Evolutionary conservation across 768 basidiomycete species (phyloP), one percentile per base, ranked within the genome.

Genomic region (Tylopilus plumbeoviolaceoides): DNA sequence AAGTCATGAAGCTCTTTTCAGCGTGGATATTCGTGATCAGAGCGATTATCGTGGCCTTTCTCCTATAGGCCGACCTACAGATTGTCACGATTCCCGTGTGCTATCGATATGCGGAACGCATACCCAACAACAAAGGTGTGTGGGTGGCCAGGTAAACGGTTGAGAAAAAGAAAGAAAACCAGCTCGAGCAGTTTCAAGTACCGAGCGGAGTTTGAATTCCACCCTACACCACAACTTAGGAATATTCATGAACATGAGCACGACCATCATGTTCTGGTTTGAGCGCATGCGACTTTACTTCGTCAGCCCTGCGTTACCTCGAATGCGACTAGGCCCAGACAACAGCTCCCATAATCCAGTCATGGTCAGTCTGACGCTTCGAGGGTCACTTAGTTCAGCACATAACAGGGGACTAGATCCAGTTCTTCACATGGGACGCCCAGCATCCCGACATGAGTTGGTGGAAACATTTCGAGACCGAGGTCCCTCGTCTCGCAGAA

Each of bases 371-470:
- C 28, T 33, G 12, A 12, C 35, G 25, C 28, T 51, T 51, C 11
- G 31, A 49, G 12, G 15, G 1, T 38, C 5, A 35, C 48, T 28
- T 10, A 14, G 45, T 31, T 45, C 28, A 44, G 39, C 33, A 4
- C 27, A 15, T 53, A 30, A 53, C 11, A 44, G 45, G 30, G 18
- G 7, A 42, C 36, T 49, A 81, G 90, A 69, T 91, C 27, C 90
- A 92, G 68, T 92, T 90, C 69, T 92, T 91, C 61, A 90, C 89
- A 14, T 92, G 91, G 91, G 83, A 91, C 47, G 71, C 80, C 28
- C 68, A 70, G 25, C 77, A 80, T 59, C 73, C 75, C 14, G 67
- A 72, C 17, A 66, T 81, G 73, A 88, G 84, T 65, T 91, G 91
- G 90, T 93, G 91, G 90, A 75, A 77, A 61, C 82, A 88, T 65